Base-by-base conservation (phyloP, 805 yeast species). In the Sugiyamaella chiloensis region DNA sequence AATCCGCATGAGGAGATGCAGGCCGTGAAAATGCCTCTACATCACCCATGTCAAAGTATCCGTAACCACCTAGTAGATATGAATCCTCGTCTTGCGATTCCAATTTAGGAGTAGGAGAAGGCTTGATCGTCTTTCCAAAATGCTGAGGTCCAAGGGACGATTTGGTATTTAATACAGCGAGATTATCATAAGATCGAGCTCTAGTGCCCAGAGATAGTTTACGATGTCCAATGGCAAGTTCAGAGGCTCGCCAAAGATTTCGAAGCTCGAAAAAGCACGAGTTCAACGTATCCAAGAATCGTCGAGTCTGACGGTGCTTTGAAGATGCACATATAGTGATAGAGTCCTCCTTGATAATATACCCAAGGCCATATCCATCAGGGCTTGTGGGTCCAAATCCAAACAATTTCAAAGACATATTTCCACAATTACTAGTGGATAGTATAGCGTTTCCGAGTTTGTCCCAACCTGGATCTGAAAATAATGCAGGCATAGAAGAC, bases 331-430 rank as follows among this genome's bases (percentile, higher is more conserved):
- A 87, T 7, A 89, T 76, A 1, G 89, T 79, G 23, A 89, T 79
- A 17, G 87, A 80, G 60, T 87, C 86, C 36, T 73, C 79, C 64
- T 90, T 88, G 56, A 89, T 84, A 56, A 89, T 87, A 63, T 89
- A 89, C 3, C 96, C 96, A 30, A 89, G 76, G n/a, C 96, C 96
- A 65, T 84, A 88, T 2, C 97, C 97, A 60, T 87, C 90, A 41
- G 88, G 84, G 11, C 85, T 74, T 1, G 88, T 90, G 2, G 97
- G 96, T 2, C 96, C 95, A 60, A 89, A 89, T 0, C 97, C 97
- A 70, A 89, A 89, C 42, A 84, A 72, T 53, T 85, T 81, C 48
- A 89, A 72, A 1, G 96, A 85, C 4, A 96, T 95, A 63, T 89
- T 89, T 31, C 96, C 96, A 69, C 97, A 89, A 65, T 89, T 89